phyloP scores from a whole-genome alignment of 257 asterid genomes.

The Hygrophila difformis region DNA sequence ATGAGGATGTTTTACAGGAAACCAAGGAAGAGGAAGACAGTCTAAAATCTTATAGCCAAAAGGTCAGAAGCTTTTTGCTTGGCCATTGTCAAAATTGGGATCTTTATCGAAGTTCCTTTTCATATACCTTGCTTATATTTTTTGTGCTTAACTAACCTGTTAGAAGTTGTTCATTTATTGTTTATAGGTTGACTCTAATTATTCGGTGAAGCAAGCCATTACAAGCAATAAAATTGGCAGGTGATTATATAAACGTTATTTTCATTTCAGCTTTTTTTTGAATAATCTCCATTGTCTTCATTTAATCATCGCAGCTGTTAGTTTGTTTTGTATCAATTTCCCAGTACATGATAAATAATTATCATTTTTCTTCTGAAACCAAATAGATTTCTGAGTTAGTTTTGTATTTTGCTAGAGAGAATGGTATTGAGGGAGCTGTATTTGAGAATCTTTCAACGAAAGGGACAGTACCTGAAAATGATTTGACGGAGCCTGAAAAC shows the following conservation, averaged over 20 bases:
- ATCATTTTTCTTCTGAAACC: background rate
- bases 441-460: slow-evolving; percentile 32
- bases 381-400: background rate
- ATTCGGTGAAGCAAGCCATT: slow-evolving; percentile 16
- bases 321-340: background rate
- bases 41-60: slow-evolving; percentile 20
- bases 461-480: slow-evolving; percentile 32
- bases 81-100: background rate
- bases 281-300: background rate
- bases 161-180: slow-evolving; percentile 13
- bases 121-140: background rate
- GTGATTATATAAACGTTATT: background rate
- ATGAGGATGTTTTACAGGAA: slow-evolving; percentile 70
- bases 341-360: background rate
- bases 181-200: slow-evolving; percentile 17
- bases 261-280: background rate
- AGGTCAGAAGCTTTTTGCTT: background rate
- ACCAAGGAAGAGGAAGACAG: slow-evolving; percentile 48
- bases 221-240: background rate
- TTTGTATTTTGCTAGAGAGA: slow-evolving; percentile 34
- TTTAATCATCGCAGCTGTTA: background rate
- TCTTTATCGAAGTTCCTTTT: background rate
- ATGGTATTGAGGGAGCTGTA: slow-evolving; percentile 29
- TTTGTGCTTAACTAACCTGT: no score
- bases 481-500: slow-evolving; percentile 32